Evolutionary conservation across 2,329 filamentous ascomycete species (phyloP).

Genomic region (Talaromyces sp.): DNA sequence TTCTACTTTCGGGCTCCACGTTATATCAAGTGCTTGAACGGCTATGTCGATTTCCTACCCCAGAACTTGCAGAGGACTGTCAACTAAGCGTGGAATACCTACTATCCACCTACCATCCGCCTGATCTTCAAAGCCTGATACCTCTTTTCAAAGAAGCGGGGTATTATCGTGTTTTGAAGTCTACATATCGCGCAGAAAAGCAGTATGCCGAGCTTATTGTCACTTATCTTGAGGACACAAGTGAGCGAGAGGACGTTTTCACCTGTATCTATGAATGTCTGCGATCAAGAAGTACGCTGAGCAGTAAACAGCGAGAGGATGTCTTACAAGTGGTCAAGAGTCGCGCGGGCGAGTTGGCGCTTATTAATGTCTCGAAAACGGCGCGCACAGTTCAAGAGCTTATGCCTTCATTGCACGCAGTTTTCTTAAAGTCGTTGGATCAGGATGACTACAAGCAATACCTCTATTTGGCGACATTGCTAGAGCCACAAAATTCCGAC

Average conservation of each 20-base stretch:
- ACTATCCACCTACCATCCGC: conserved; percentile 85
- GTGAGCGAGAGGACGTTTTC: conserved; percentile 71
- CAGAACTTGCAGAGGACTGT: conserved; percentile 81
- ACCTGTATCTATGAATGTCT: conserved; percentile 72
- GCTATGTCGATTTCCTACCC: conserved; percentile 76
- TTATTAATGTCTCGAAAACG: conserved; percentile 60
- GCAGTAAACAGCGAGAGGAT: conserved; percentile 65
- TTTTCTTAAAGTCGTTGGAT: conserved; percentile 58
- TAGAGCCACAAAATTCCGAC: conserved; percentile 57
- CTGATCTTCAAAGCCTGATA: conserved; percentile 70
- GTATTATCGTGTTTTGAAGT: conserved; percentile 89
- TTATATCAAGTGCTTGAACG: conserved; percentile 75
- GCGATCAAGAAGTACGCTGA: conserved; percentile 57
- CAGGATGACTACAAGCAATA: conserved; percentile 64
- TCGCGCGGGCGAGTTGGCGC: conserved; percentile 62
- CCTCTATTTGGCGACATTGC: conserved; percentile 67
- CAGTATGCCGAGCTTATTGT: conserved; percentile 73
- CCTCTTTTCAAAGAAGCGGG: conserved; percentile 71
- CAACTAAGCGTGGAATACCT: conserved; percentile 97
- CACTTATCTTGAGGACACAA: conserved; percentile 77
- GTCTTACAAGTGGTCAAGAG: conserved; percentile 62
- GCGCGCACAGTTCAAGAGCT: conserved; percentile 61
- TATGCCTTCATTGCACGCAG: conserved; percentile 60
- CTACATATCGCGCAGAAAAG: conserved; percentile 73
- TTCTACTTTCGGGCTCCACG: conserved; percentile 80